Evolutionary conservation across 495 filamentous ascomycete genomes (phyloP).

Genomic region (Thozetella sp.): DNA sequence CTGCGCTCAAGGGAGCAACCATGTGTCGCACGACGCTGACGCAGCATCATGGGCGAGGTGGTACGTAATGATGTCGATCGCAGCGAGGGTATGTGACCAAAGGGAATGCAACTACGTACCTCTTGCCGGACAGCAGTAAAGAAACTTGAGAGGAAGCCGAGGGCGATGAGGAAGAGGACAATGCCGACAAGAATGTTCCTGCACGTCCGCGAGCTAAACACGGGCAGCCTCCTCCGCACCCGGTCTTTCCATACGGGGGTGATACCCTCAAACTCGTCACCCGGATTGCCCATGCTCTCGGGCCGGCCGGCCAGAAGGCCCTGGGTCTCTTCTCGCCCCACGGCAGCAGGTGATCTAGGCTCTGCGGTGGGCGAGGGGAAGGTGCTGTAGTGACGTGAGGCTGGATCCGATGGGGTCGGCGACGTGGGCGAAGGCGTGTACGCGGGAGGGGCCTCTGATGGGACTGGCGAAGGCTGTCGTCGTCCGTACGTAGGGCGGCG

Average conservation of each 20-base stretch:
- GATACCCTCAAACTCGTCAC: background rate
- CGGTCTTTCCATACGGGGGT: constrained; percentile 27
- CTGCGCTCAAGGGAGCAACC: background rate
- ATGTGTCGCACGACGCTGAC: background rate
- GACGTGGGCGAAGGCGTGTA: constrained; percentile 41
- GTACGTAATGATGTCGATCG: background rate
- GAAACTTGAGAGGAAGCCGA: constrained; percentile 23
- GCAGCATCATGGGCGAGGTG: background rate
- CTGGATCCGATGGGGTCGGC: constrained; percentile 10
- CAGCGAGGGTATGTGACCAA: background rate
- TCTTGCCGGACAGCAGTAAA: constrained; percentile 12
- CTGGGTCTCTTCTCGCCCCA: constrained; percentile 38
- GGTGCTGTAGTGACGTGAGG: constrained; percentile 36
- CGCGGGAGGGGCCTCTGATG: constrained; percentile 44
- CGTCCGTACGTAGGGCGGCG: constrained; percentile 8
- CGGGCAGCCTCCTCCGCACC: constrained; percentile 23
- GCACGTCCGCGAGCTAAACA: constrained; percentile 19
- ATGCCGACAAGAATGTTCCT: constrained; percentile 18
- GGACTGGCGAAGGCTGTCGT: constrained; percentile 21
- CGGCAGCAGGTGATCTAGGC: constrained; percentile 12
- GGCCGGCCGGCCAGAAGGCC: constrained; percentile 33
- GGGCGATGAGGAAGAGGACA: constrained; percentile 26
- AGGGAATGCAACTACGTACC: constrained; percentile 23
- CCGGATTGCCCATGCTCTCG: constrained; percentile 37
- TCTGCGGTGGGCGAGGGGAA: constrained; percentile 18